Evolutionary conservation across 2,329 filamentous ascomycete genomes (phyloP).

Genomic region (Lecanosticta acicola): DNA sequence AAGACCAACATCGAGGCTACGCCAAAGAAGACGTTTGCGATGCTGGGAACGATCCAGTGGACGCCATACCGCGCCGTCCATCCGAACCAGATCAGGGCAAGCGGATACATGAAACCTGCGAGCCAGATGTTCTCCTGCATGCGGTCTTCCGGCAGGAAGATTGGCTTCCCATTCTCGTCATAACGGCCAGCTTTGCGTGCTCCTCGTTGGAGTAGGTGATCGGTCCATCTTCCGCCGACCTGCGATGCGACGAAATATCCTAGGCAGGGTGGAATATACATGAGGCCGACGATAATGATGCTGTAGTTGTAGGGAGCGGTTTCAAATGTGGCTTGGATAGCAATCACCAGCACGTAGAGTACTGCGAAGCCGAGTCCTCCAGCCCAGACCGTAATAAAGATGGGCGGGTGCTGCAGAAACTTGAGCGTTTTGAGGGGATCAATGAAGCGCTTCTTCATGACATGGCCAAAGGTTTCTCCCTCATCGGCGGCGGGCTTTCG

Average conservation of each 20-base stretch:
- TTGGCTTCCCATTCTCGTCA: constrained; percentile 59
- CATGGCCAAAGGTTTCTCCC: constrained; percentile 19
- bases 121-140: constrained; percentile 78
- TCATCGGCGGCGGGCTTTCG: constrained; percentile 24
- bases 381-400: constrained; percentile 66
- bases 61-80: constrained; percentile 63
- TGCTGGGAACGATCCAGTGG: constrained; percentile 23
- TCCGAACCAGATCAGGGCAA: constrained; percentile 67
- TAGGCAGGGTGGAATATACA: constrained; percentile 67
- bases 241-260: constrained; percentile 66
- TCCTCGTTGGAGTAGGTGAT: constrained; percentile 71
- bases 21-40: constrained; percentile 53
- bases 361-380: constrained; percentile 68
- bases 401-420: constrained; percentile 67
- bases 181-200: constrained; percentile 62
- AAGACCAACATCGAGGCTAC: constrained; percentile 72
- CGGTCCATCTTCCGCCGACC: constrained; percentile 69
- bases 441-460: constrained; percentile 48
- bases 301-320: constrained; percentile 60
- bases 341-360: constrained; percentile 72
- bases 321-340: constrained; percentile 64
- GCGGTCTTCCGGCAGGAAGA: constrained; percentile 70
- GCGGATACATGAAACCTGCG: constrained; percentile 63
- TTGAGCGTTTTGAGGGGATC: constrained; percentile 66
- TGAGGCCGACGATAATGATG: constrained; percentile 62